phyloP scores from a whole-genome alignment of 257 asterid species.

The Solanum bukasovii region DNA sequence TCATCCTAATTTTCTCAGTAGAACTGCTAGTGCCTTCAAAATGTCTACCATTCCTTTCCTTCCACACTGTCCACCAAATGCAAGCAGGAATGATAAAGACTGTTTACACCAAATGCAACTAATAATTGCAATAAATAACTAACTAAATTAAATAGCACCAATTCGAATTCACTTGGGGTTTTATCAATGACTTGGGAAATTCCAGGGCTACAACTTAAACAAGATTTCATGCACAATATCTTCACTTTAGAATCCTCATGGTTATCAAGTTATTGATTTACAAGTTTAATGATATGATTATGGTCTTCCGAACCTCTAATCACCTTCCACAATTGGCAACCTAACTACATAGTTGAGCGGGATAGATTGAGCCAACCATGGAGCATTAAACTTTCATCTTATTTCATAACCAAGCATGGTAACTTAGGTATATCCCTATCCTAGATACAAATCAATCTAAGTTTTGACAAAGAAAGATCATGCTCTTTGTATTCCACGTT shows the following conservation, averaged over 20 bases:
- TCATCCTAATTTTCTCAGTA: not conserved
- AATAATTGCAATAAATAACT: not conserved
- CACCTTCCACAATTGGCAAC: not conserved
- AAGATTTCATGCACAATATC: not conserved
- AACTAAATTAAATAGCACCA: not conserved
- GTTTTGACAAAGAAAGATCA: not conserved
- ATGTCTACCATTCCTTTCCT: not conserved
- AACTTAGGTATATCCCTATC: not conserved
- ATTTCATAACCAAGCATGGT: not conserved
- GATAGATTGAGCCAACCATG: not conserved
- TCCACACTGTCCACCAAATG: not conserved
- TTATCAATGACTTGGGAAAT: not conserved
- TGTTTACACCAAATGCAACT: not conserved
- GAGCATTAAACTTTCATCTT: not conserved
- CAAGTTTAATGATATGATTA: not conserved
- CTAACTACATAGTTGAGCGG: not conserved
- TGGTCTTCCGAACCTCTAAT: not conserved
- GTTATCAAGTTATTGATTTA: not conserved
- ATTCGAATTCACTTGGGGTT: not conserved
- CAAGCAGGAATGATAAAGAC: not conserved
- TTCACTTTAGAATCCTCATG: not conserved
- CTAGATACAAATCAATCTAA: not conserved
- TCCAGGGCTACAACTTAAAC: not conserved
- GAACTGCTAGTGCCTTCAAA: not conserved
- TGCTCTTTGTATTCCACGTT: not conserved